phyloP scores from a whole-genome alignment of 2,329 filamentous ascomycete species.

The Plectosphaerella cucumerina region DNA sequence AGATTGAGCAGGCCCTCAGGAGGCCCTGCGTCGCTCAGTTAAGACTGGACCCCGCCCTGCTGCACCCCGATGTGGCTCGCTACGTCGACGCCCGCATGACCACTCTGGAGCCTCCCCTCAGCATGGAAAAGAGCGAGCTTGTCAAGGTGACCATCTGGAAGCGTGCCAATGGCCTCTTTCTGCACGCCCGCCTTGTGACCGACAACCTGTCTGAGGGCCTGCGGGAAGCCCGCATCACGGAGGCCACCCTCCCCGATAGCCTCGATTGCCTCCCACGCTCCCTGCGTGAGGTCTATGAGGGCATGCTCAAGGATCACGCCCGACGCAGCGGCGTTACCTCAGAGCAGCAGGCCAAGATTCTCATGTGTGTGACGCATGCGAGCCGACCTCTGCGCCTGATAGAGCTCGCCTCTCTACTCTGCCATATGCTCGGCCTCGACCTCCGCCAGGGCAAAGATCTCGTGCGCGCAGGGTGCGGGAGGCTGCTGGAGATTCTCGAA shows the following conservation, averaged over 20 bases:
- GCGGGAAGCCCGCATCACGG: not conserved
- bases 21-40: not conserved
- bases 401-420: constrained; percentile 27
- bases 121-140: not conserved
- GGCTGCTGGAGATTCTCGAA: constrained; percentile 37
- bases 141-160: constrained; percentile 9
- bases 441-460: constrained; percentile 28
- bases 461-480: constrained; percentile 33
- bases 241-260: constrained; percentile 6
- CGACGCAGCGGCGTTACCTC: constrained; percentile 22
- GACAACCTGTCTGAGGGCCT: constrained; percentile 4
- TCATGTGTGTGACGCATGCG: constrained; percentile 37
- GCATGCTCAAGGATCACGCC: constrained; percentile 32
- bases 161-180: constrained; percentile 36
- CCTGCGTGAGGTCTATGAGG: constrained; percentile 27
- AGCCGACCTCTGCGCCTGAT: constrained; percentile 34
- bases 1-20: not conserved
- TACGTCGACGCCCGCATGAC: not conserved
- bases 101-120: not conserved
- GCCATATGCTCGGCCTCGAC: constrained; percentile 4
- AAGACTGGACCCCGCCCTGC: not conserved
- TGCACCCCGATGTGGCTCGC: not conserved
- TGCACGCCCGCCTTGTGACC: constrained; percentile 32
- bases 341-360: constrained; percentile 30
- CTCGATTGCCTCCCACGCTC: constrained; percentile 8